Percentiles rank a stretch among this genome's conserved stretches.
phyloP scores from a whole-genome alignment of 371 early-diverging fungal species.

The Apophysomyces variabilis region DNA sequence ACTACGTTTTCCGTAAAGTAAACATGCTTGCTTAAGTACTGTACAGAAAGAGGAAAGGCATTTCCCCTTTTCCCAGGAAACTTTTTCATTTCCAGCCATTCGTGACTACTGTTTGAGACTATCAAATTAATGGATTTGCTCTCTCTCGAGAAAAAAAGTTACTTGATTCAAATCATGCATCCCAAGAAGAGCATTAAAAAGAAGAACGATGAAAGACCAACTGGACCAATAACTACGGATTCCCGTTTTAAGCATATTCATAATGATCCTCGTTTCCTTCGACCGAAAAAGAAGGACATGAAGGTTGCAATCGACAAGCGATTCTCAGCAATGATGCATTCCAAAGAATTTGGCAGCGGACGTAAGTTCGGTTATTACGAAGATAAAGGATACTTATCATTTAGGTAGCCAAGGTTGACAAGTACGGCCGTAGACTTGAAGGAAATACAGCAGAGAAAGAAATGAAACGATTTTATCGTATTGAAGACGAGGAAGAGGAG shows the following conservation, averaged over 20 bases:
- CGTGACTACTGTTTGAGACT: too few species aligned
- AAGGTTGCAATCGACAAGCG: constrained; percentile 93
- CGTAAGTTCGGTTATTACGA: constrained; percentile 44
- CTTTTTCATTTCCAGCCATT: too few species aligned
- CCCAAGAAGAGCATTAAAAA: constrained; percentile 23
- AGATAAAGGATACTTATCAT: background rate
- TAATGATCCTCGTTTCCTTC: constrained; percentile 87
- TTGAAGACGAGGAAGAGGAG: constrained; percentile 59
- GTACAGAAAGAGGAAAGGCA: too few species aligned
- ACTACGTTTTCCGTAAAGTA: too few species aligned
- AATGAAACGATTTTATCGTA: constrained; percentile 61
- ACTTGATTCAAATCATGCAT: constrained; percentile 2
- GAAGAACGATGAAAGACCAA: constrained; percentile 11
- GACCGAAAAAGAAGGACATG: constrained; percentile 77
- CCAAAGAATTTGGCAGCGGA: constrained; percentile 74
- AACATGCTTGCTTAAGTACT: too few species aligned
- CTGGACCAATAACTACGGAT: constrained; percentile 64
- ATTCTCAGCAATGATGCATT: constrained; percentile 81
- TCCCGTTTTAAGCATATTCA: constrained; percentile 84
- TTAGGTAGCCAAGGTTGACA: constrained; percentile 76
- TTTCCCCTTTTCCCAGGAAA: too few species aligned
- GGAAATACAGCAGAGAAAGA: constrained; percentile 56
- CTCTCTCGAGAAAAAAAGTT: too few species aligned
- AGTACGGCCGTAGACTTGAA: constrained; percentile 80
- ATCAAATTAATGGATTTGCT: too few species aligned